These are phyloP conservation scores for Annulohypoxylon stygium DNA, from an alignment of 495 filamentous ascomycete genomes.

Conservation along the genomic window DNA sequence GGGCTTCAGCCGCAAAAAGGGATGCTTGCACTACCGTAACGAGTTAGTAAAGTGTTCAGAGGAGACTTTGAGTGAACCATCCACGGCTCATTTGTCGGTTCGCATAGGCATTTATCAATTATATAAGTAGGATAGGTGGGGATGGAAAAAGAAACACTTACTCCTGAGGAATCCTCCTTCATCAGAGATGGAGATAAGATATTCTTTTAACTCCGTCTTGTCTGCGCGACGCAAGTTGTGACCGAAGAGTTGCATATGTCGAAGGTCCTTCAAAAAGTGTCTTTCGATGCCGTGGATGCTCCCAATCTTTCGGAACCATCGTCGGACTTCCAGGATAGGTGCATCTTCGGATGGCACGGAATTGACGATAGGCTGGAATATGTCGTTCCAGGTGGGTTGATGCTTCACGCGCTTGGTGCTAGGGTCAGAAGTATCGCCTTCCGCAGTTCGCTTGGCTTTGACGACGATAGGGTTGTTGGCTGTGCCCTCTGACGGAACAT, in stretches of 20 bases:
- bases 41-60: neutral
- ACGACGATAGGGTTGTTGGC: neutral
- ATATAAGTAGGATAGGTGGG: no score
- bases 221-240: constrained; percentile 10
- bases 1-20: constrained; percentile 3
- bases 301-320: neutral
- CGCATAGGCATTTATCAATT: no score
- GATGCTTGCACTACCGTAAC: neutral
- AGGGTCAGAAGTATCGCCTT: neutral
- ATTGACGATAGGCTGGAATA: constrained; percentile 1
- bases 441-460: neutral
- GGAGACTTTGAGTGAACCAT: no score
- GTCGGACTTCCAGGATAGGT: neutral
- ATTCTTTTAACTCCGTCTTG: neutral
- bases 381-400: neutral
- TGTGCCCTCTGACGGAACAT: neutral
- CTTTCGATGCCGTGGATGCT: neutral
- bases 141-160: neutral
- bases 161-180: neutral
- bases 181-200: neutral
- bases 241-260: neutral
- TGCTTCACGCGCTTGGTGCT: neutral
- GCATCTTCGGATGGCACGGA: constrained; percentile 12
- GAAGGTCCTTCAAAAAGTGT: neutral
- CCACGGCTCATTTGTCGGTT: no score